Evolutionary conservation across 306 rosid genomes (phyloP), one percentile per base, ranked within the genome.

Genomic region (Leucaena leucocephala): DNA sequence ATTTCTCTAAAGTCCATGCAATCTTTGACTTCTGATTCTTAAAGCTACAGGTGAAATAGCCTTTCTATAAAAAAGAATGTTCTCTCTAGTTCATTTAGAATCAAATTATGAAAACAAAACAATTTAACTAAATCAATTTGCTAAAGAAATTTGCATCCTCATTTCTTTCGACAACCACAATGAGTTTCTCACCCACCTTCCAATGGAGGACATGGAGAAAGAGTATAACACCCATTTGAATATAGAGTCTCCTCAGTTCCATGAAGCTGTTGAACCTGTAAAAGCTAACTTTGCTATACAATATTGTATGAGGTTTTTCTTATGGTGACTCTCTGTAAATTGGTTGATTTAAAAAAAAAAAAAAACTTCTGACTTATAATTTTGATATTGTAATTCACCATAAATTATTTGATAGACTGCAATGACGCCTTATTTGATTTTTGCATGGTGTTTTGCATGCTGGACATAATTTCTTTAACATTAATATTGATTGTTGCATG

Each of bases 1-100:
- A 43, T 36, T 78, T 16, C 8, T 43, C 48, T 78, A 42, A 68
- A 57, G 49, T n/a, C 45, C 59, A 57, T 78, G 22, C 70, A 3
- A 66, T 39, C 43, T 21, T 66, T 42, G 45, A 40, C 68, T 77
- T 77, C 2, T 36, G 42, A 49, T 44, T 44, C 27, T 44, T 19
- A 38, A 70, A 19, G 34, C 45, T 62, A 50, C 1, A 40, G 21
- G 45, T 67, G 57, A 50, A 52, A 22, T 19, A 21, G 66, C 16
- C 17, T 46, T 10, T 46, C 58, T 65, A 39, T 77, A 6, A 9
- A 4, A 4, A 67, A 50, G 35, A 77, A 15, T 8, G 48, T 17
- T 76, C 36, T 62, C 35, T 35, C 49, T 9, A 59, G 55, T 74
- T 58, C 59, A 15, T 58, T 57, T 13, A 15, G 22, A 59, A 38